phyloP scores from a whole-genome alignment of 73 alveolate species.

The Diophrys sp. region DNA sequence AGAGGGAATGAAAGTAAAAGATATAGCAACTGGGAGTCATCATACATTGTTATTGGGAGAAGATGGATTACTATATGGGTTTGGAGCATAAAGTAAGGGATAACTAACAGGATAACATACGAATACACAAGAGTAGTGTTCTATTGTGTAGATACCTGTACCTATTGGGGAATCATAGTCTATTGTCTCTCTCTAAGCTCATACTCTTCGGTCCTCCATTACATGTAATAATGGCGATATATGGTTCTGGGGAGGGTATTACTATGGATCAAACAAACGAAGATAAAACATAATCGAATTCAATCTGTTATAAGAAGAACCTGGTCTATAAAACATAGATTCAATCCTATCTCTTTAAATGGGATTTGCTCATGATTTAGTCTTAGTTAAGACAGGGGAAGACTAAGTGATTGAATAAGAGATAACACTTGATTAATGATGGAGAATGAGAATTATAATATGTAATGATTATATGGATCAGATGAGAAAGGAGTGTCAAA shows the following conservation, averaged over 20 bases:
- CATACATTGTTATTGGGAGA: conserved; percentile 33
- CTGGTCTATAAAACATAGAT: conserved; percentile 33
- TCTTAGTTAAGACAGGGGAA: conserved; percentile 19
- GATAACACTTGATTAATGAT: too few species aligned
- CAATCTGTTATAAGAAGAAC: conserved; percentile 57
- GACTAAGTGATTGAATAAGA: neutral
- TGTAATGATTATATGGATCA: too few species aligned
- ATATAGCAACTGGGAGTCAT: conserved; percentile 53
- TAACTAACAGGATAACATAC: conserved; percentile 35
- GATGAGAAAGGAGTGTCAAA: too few species aligned
- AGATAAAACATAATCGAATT: conserved; percentile 33
- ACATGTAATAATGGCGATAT: conserved; percentile 29
- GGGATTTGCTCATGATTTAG: conserved; percentile 66
- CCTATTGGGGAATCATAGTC: conserved; percentile 32
- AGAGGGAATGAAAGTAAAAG: conserved; percentile 40
- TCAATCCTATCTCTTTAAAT: conserved; percentile 43
- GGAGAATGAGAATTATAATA: too few species aligned
- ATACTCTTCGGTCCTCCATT: conserved; percentile 29
- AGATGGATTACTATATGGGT: conserved; percentile 50
- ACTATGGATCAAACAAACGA: conserved; percentile 18
- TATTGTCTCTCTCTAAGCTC: conserved; percentile 25
- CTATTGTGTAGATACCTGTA: conserved; percentile 23
- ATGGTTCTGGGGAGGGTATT: conserved; percentile 66
- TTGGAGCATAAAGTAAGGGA: conserved; percentile 57
- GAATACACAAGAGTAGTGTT: conserved; percentile 50